Evolutionary conservation across 2,329 filamentous ascomycete species (phyloP), one percentile per base, ranked within the genome.

Genomic region (Neopestalotiopsis clavispora): DNA sequence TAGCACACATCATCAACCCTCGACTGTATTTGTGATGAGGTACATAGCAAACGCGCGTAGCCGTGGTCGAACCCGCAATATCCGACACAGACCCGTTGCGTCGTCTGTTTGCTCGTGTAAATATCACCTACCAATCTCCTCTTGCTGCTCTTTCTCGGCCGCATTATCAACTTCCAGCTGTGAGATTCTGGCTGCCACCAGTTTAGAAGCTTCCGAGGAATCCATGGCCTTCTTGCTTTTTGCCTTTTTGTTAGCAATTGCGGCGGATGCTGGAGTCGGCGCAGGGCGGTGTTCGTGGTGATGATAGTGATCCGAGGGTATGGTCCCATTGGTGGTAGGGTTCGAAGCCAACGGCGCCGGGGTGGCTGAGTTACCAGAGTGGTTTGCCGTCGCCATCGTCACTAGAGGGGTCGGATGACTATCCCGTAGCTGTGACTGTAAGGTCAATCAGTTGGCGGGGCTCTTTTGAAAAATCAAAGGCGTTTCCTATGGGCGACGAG

Each of bases 141-240:
- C 90, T 82, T 98, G 95, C 82, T 98, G 94, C 75, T 97, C 95
- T 81, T 97, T 97, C 79, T 97, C 95, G 69, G 94, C 94, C 12
- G 94, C 94, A 64, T 92, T 93, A 85, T 98, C 95, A 71, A 94
- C 92, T 81, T 99, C 96, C 69, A 99, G 85, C 83, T 98, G 96
- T 28, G 94, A 95, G 78, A 99, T 98, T 78, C 97, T 94, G 71
- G 95, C 94, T 71, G 95, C 92, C 65, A 99, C 89, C 72, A 98
- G 88, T 81, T 97, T 97, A 71, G 94, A 94, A 61, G 95, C 94
- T 81, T 98, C 96, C 75, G 90, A 93, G 23, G 94, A 92, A 79
- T 97, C 95, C 72, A 93, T 84, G 62, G 88, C 85, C 83, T 97
- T 97, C 84, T 97, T 97, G 74, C 87, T 89, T 84, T 97, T 97